Percentiles rank a stretch among this genome's conserved stretches.
Conservation (phyloP, 2,329 filamentous ascomycete species). For the Pseudocercospora vitis region DNA sequence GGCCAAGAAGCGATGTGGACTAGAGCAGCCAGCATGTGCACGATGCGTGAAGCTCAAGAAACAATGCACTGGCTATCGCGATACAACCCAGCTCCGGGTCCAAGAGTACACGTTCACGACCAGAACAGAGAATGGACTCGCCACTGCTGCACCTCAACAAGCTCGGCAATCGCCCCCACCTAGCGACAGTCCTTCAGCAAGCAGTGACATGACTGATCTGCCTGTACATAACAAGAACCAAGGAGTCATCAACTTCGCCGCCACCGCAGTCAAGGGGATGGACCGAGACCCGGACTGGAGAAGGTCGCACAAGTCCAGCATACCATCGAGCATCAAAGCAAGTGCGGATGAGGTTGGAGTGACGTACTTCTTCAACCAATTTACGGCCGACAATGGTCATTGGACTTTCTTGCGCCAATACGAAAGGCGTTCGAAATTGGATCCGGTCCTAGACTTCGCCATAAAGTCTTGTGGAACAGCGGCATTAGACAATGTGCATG, state of each 20-base stretch:
- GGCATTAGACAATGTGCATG: constrained; percentile 33
- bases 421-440: constrained; percentile 15
- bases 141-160: constrained; percentile 5
- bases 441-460: constrained; percentile 33
- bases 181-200: constrained; percentile 29
- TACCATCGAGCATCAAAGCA: constrained; percentile 20
- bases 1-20: constrained; percentile 37
- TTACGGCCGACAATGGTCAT: constrained; percentile 31
- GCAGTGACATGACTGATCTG: constrained; percentile 33
- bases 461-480: constrained; percentile 37
- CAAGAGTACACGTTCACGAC: too few species aligned
- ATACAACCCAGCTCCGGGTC: constrained; percentile 35
- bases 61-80: constrained; percentile 36
- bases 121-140: constrained; percentile 12
- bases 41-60: constrained; percentile 38
- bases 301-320: background rate
- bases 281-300: background rate
- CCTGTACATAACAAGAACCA: constrained; percentile 12
- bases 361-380: constrained; percentile 35
- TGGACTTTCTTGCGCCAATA: constrained; percentile 31
- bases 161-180: constrained; percentile 9
- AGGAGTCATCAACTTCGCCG: background rate
- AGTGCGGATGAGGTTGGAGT: constrained; percentile 32
- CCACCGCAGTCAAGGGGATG: background rate
- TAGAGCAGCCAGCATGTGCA: constrained; percentile 35